phyloP scores from a whole-genome alignment of 768 basidiomycete genomes.

The Tricholoma sp. region DNA sequence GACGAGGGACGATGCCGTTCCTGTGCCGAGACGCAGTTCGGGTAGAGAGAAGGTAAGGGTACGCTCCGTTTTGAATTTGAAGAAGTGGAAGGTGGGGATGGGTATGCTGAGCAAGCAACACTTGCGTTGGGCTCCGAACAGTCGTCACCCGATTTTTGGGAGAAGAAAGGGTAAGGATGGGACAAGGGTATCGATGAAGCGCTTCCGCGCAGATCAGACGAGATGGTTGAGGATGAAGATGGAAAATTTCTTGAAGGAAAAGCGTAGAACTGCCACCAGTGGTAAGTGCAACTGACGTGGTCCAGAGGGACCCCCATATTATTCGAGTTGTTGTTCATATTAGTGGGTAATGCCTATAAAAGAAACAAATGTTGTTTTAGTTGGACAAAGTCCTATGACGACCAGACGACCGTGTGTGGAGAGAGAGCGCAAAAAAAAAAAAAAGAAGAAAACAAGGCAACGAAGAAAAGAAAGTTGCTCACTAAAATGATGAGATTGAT shows the following conservation, averaged over 20 bases:
- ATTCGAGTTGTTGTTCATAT: slow-evolving; percentile 6
- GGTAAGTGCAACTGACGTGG: no score
- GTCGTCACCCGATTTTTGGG: not conserved
- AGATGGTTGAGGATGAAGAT: not conserved
- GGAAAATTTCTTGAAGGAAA: not conserved
- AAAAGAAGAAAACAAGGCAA: slow-evolving; percentile 6
- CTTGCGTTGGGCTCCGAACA: not conserved
- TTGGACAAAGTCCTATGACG: slow-evolving; percentile 8
- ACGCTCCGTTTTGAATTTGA: slow-evolving; percentile 23
- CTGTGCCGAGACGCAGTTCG: slow-evolving; percentile 1
- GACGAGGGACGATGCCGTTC: not conserved
- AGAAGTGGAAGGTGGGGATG: slow-evolving; percentile 24
- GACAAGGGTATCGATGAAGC: slow-evolving; percentile 9
- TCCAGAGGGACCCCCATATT: slow-evolving; percentile 9
- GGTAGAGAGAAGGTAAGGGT: slow-evolving; percentile 16
- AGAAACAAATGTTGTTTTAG: not conserved
- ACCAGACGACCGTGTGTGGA: no score
- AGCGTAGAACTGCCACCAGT: slow-evolving; percentile 3
- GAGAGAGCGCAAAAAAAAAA: not conserved
- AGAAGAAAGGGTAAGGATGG: not conserved
- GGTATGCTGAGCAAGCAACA: slow-evolving; percentile 4
- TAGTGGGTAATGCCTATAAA: slow-evolving; percentile 10
- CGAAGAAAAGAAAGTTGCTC: slow-evolving; percentile 15
- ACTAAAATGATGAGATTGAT: no score
- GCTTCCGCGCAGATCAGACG: slow-evolving; percentile 11